phyloP scores from a whole-genome alignment of 1,284 basidiomycete species.

The Cryptococcus neoformans region DNA sequence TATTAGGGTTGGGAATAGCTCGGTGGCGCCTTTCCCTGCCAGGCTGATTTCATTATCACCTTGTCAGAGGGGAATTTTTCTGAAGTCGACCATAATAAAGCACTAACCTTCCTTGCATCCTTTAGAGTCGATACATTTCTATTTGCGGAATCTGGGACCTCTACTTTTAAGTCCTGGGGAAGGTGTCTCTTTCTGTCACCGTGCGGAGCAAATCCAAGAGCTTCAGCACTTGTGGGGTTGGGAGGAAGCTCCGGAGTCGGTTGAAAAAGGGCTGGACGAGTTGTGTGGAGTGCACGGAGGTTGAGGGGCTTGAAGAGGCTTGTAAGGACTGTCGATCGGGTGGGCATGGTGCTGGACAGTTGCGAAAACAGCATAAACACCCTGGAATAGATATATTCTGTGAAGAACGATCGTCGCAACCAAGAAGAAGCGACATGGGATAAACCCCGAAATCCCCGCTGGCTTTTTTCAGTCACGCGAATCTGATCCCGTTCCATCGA shows the following conservation, averaged over 20 bases:
- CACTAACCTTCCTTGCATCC: not conserved
- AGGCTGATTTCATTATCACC: not conserved
- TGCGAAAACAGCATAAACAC: no score
- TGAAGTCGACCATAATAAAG: not conserved
- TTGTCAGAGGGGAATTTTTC: not conserved
- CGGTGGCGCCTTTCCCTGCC: not conserved
- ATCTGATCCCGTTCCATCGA: not conserved
- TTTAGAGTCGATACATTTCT: not conserved
- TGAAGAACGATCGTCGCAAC: not conserved
- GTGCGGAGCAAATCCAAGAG: constrained; percentile 10
- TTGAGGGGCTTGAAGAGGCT: not conserved
- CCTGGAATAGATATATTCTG: no score
- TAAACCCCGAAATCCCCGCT: no score
- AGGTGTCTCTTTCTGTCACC: constrained; percentile 8
- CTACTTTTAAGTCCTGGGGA: constrained; percentile 13
- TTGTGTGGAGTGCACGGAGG: constrained; percentile 4
- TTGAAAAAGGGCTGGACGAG: constrained; percentile 1
- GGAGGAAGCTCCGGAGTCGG: constrained; percentile 7
- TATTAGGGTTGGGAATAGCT: not conserved
- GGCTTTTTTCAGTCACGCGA: not conserved
- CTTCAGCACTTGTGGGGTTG: constrained; percentile 9
- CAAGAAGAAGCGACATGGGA: not conserved
- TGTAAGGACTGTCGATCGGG: not conserved
- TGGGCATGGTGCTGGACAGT: not conserved
- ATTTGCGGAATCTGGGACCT: constrained; percentile 1